phyloP scores from a whole-genome alignment of 2,329 filamentous ascomycete genomes.

The Aureobasidium subglaciale region DNA sequence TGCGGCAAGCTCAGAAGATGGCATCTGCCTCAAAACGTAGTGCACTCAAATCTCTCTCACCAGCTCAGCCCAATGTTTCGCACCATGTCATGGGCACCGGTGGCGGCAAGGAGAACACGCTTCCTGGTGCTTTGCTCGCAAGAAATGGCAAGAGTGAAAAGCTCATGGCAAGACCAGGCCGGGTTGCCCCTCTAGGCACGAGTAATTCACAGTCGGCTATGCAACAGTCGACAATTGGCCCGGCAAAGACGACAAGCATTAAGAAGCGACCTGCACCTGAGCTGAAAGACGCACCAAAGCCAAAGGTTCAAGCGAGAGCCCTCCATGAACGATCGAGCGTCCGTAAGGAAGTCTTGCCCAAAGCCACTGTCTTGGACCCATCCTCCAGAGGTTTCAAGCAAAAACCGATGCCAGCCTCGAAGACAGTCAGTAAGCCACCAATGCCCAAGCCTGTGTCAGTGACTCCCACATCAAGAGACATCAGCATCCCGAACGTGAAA shows the following conservation, averaged over 20 bases:
- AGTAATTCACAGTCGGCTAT: neutral
- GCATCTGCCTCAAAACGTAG: slow-evolving; percentile 21
- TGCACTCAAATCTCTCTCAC: slow-evolving; percentile 37
- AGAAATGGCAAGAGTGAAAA: neutral
- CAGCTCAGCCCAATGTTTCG: slow-evolving; percentile 25
- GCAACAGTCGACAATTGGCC: neutral
- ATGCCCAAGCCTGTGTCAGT: neutral
- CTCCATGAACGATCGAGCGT: neutral
- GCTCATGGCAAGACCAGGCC: neutral
- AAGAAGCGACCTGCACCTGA: slow-evolving; percentile 12
- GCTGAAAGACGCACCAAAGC: slow-evolving; percentile 1
- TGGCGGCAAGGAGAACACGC: slow-evolving; percentile 58
- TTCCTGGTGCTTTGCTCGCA: slow-evolving; percentile 36
- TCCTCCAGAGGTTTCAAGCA: slow-evolving; percentile 4
- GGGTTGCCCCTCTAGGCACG: neutral
- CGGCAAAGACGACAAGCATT: neutral
- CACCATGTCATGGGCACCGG: neutral
- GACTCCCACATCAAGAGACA: slow-evolving; percentile 5
- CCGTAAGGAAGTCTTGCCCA: neutral
- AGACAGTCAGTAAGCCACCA: neutral
- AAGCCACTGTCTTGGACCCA: neutral
- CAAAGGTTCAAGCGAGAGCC: slow-evolving; percentile 5
- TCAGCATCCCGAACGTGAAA: slow-evolving; percentile 21
- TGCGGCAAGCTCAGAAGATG: slow-evolving; percentile 5
- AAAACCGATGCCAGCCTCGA: neutral